A percentile compares a stretch with the other conserved stretches of the same genome.
Conservation (phyloP, 2,329 filamentous ascomycete species). For the Fusarium sublunatum region DNA sequence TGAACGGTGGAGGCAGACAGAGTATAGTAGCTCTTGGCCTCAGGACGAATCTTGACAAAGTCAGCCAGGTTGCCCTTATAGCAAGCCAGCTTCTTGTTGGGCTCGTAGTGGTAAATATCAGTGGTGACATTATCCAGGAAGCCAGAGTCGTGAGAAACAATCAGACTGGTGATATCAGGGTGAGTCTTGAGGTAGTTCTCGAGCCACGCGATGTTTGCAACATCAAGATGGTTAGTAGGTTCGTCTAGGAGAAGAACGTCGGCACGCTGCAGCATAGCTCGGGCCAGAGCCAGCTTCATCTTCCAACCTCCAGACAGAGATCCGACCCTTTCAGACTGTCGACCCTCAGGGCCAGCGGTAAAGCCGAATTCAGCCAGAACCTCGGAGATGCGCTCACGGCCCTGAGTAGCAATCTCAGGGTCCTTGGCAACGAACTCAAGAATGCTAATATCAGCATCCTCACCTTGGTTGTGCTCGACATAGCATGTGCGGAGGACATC, state of each 20-base stretch:
- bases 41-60: constrained; percentile 90
- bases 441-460: constrained; percentile 96
- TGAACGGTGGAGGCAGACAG: constrained; percentile 87
- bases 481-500: constrained; percentile 96
- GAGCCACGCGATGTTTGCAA: constrained; percentile 95
- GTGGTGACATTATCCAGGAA: constrained; percentile 98
- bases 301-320: constrained; percentile 99
- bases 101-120: constrained; percentile 98
- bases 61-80: constrained; percentile 85
- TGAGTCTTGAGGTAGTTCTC: constrained; percentile 96
- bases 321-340: constrained; percentile 89
- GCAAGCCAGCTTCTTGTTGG: constrained; percentile 89
- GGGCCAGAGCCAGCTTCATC: constrained; percentile 97
- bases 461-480: constrained; percentile 98
- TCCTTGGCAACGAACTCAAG: constrained; percentile 93
- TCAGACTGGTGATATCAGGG: constrained; percentile 95
- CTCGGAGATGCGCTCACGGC: constrained; percentile 80
- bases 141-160: constrained; percentile 97
- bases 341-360: constrained; percentile 86
- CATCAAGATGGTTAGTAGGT: constrained; percentile 98
- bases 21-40: constrained; percentile 98
- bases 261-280: constrained; percentile 96
- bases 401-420: constrained; percentile 82
- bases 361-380: constrained; percentile 95
- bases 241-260: constrained; percentile 97